phyloP scores from a whole-genome alignment of 78 protist species.

The Ministeria vibrans region DNA sequence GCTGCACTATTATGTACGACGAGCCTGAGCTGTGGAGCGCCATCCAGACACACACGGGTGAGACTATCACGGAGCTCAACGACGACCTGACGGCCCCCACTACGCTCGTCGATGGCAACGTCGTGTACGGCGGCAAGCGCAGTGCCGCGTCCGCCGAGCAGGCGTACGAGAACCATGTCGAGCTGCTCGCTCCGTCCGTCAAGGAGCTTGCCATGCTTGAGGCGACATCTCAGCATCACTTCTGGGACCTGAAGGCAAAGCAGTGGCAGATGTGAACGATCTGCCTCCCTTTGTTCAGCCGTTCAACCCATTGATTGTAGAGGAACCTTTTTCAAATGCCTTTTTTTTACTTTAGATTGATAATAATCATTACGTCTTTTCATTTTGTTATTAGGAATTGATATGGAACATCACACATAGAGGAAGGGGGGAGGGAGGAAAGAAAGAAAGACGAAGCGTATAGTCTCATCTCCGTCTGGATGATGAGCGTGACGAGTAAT shows the following conservation, averaged over 20 bases:
- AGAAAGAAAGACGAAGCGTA: too few relatives aligned
- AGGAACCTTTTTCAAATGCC: background rate
- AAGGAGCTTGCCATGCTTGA: background rate
- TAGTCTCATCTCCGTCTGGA: too few relatives aligned
- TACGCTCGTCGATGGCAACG: background rate
- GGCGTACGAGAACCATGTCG: background rate
- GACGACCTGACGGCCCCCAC: too few relatives aligned
- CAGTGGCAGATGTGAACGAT: background rate
- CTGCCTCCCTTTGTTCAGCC: too few relatives aligned
- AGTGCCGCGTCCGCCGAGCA: background rate
- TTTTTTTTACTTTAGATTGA: too few relatives aligned
- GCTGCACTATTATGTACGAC: conserved; percentile 76
- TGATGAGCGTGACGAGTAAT: too few relatives aligned
- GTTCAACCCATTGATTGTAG: background rate
- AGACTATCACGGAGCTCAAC: background rate
- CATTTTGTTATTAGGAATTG: too few relatives aligned
- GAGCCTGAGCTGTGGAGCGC: conserved; percentile 25
- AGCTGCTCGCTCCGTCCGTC: background rate
- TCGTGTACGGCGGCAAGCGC: conserved; percentile 6
- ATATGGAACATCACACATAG: background rate
- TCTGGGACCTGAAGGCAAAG: background rate
- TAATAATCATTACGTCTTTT: background rate
- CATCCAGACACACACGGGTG: background rate
- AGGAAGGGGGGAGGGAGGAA: background rate
- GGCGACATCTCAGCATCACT: background rate